Evolutionary conservation across 495 filamentous ascomycete genomes (phyloP), one percentile per base, ranked within the genome.

Genomic region (Hypoxylon fragiforme): DNA sequence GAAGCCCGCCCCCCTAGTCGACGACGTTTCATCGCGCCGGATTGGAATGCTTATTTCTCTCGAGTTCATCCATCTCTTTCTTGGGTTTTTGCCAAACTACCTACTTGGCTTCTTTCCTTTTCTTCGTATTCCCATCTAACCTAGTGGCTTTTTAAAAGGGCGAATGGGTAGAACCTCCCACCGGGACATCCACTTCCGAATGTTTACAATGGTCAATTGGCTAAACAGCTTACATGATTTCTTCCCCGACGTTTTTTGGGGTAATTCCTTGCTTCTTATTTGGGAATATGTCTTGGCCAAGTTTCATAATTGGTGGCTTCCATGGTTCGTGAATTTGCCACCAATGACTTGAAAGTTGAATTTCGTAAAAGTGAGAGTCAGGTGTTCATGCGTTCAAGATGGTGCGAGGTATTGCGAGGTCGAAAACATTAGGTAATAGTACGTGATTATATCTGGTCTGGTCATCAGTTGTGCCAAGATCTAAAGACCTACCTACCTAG

Each of bases 281-380:
- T 20, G 15, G 35, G 13, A 20, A 2, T 26, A 37, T 44, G n/a
- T 21, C 16, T 50, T 38, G n/a, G 15, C 40, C 16, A 2, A 1
- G 8, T 50, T 37, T 3, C 11, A 46, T 47, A 8, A 61, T 55
- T 61, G 57, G 57, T 51, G 57, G 57, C 46, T 43, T 61, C n/a
- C n/a, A n/a, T 38, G 1, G 7, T n/a, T 22, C 12, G 20, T 5
- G 41, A 3, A 24, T 45, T 45, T 60, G 21, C 57, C 57, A 39
- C 57, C 50, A 60, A 54, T 60, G 11, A 12, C 28, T 46, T 34
- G 24, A n/a, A n/a, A 14, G 7, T 37, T 37, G 2, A 37, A 14
- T 16, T 16, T 3, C 3, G 13, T 34, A 34, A 34, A 34, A 7
- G 31, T 7, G 4, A 34, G 11, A 3, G 11, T 34, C 11, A 34